phyloP scores from a whole-genome alignment of 371 early-diverging fungal species.

The Syncephalastrum sp. region DNA sequence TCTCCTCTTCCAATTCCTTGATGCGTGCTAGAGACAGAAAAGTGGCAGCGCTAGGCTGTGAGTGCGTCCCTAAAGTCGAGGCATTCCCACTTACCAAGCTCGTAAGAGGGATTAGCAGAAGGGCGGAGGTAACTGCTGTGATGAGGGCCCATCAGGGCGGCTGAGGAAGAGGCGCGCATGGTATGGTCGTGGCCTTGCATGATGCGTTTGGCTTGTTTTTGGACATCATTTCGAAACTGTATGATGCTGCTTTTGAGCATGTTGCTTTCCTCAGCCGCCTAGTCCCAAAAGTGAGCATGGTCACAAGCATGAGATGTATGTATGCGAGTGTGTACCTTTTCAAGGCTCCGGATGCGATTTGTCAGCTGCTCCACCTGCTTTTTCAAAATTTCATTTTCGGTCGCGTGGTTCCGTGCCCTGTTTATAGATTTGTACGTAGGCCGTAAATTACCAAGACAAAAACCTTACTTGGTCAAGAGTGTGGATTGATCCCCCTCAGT shows the following conservation, averaged over 20 bases:
- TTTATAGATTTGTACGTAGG: neutral
- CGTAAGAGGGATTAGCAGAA: no score
- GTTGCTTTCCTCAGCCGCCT: conserved; percentile 72
- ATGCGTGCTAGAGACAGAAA: conserved; percentile 21
- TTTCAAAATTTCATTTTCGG: conserved; percentile 74
- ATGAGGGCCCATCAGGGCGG: conserved; percentile 7
- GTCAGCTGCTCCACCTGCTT: conserved; percentile 60
- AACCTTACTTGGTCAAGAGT: neutral
- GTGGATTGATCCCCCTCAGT: neutral
- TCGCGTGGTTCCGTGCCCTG: conserved; percentile 56
- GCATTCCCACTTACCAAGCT: no score
- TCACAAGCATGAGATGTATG: no score
- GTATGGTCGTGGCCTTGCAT: conserved; percentile 40
- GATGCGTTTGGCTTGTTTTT: conserved; percentile 60
- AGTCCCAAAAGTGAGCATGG: neutral
- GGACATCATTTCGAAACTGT: conserved; percentile 77
- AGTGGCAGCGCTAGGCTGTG: no score
- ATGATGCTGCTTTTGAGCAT: conserved; percentile 74
- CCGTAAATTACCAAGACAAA: no score
- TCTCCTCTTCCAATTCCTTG: conserved; percentile 59
- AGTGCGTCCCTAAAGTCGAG: no score
- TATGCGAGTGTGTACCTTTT: conserved; percentile 49
- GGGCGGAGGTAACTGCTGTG: neutral
- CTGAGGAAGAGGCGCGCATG: conserved; percentile 22
- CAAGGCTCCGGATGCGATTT: conserved; percentile 59